These are phyloP conservation scores for Cutaneotrichosporon spelunceum DNA, from an alignment of 1,284 basidiomycete species.

Conservation along the genomic window DNA sequence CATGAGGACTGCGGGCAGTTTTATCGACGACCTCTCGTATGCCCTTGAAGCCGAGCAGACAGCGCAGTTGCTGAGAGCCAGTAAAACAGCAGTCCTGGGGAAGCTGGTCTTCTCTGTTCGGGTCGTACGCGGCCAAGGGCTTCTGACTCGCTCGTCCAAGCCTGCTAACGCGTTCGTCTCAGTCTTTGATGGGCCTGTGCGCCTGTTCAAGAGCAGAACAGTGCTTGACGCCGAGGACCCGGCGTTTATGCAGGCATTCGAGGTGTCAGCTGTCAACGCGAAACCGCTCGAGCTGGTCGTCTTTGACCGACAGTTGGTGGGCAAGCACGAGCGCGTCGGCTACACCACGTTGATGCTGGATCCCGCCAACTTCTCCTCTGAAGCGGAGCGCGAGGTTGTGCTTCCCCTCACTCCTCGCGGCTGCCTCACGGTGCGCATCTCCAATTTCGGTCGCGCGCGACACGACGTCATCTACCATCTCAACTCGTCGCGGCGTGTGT, in stretches of 20 bases:
- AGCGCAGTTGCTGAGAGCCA: slow-evolving; percentile 39
- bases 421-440: slow-evolving; percentile 42
- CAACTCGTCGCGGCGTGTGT: slow-evolving; percentile 29
- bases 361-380: slow-evolving; percentile 32
- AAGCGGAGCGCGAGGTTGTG: slow-evolving; percentile 37
- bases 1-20: slow-evolving; percentile 41
- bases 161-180: slow-evolving; percentile 46
- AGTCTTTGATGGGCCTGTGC: slow-evolving; percentile 37
- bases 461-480: slow-evolving; percentile 48
- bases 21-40: slow-evolving; percentile 42
- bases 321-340: slow-evolving; percentile 49
- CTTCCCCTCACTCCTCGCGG: slow-evolving; percentile 46
- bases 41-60: slow-evolving; percentile 48
- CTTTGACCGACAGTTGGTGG: slow-evolving; percentile 47
- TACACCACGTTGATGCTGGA: slow-evolving; percentile 42
- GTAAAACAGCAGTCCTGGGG: slow-evolving; percentile 11
- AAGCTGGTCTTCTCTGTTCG: slow-evolving; percentile 39
- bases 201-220: slow-evolving; percentile 48
- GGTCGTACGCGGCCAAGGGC: slow-evolving; percentile 41
- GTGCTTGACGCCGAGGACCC: slow-evolving; percentile 47
- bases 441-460: slow-evolving; percentile 42
- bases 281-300: slow-evolving; percentile 42
- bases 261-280: slow-evolving; percentile 33
- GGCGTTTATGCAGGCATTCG: slow-evolving; percentile 47
- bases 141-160: slow-evolving; percentile 37